Percentiles rank a stretch among this genome's conserved stretches.
phyloP scores from a whole-genome alignment of 768 basidiomycete species.

The Collybia mongolica region DNA sequence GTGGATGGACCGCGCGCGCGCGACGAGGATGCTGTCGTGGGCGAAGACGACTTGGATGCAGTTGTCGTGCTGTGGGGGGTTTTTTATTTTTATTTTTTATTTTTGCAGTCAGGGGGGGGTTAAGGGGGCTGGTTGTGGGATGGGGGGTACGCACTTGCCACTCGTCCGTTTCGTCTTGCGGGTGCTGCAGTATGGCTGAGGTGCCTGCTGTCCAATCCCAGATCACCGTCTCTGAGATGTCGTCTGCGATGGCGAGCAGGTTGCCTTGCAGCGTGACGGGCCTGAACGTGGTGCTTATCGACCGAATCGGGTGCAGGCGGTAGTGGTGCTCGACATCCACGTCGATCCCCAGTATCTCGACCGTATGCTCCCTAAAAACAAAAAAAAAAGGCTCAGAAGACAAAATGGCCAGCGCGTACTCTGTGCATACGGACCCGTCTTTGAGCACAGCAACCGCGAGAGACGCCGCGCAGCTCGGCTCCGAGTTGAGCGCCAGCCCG shows the following conservation, averaged over 20 bases:
- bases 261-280: slow-evolving; percentile 52
- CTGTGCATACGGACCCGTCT: slow-evolving; percentile 38
- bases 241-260: slow-evolving; percentile 53
- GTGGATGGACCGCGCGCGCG: slow-evolving; percentile 56
- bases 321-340: slow-evolving; percentile 8
- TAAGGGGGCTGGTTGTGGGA: no score
- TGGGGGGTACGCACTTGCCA: slow-evolving; percentile 17
- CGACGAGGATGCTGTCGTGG: slow-evolving; percentile 48
- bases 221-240: slow-evolving; percentile 47
- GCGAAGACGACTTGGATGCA: slow-evolving; percentile 54
- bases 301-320: slow-evolving; percentile 27
- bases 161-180: slow-evolving; percentile 21
- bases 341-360: slow-evolving; percentile 31
- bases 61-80: slow-evolving; percentile 45
- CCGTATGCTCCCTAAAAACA: slow-evolving; percentile 23
- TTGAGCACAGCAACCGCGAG: slow-evolving; percentile 51
- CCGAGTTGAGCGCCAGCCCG: slow-evolving; percentile 49
- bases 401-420: slow-evolving; percentile 9
- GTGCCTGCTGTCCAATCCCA: slow-evolving; percentile 52
- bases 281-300: slow-evolving; percentile 38
- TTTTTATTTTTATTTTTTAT: no score
- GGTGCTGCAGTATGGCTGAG: slow-evolving; percentile 45
- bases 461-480: slow-evolving; percentile 39
- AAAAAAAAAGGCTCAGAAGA: slow-evolving; percentile 12
- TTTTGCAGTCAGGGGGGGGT: no score